Evolutionary conservation across 192 early-diverging fungal genomes (phyloP).

Genomic region (Podila clonocystis): DNA sequence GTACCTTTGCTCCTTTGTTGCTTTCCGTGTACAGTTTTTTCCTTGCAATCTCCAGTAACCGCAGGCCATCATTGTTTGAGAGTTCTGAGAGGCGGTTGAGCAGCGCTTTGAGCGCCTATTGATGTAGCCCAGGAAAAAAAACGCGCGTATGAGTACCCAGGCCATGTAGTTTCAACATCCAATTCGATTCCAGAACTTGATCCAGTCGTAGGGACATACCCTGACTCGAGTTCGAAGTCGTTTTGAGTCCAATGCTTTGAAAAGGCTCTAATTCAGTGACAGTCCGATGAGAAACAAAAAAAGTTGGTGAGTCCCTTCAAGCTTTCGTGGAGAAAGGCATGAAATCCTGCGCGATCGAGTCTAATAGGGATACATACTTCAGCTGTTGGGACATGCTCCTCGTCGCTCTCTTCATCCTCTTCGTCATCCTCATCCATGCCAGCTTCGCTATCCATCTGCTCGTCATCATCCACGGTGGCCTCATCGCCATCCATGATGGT

Average conservation of each 20-base stretch:
- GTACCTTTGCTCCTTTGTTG: constrained; percentile 39
- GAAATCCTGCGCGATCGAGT: neutral
- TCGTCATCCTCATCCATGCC: constrained; percentile 2
- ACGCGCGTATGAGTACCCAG: neutral
- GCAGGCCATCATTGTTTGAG: neutral
- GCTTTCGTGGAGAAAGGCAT: neutral
- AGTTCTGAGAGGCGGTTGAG: constrained; percentile 36
- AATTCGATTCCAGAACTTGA: too few relatives aligned
- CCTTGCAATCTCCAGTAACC: constrained; percentile 18
- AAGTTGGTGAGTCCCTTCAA: neutral
- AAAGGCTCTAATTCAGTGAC: neutral
- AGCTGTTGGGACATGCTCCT: neutral
- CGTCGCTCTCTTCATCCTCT: neutral
- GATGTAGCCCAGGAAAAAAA: neutral
- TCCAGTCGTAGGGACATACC: neutral
- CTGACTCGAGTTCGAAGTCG: neutral
- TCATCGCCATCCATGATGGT: neutral
- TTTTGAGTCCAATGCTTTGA: neutral
- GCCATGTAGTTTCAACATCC: neutral
- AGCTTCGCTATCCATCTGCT: constrained; percentile 17
- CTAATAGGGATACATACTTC: neutral
- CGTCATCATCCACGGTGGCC: constrained; percentile 5
- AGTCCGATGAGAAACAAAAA: neutral
- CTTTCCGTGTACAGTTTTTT: constrained; percentile 22
- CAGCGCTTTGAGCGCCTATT: constrained; percentile 36